These are phyloP conservation scores for Axilococcus clingmanii DNA, from an alignment of 139 green algal genomes.

Conservation along the genomic window DNA sequence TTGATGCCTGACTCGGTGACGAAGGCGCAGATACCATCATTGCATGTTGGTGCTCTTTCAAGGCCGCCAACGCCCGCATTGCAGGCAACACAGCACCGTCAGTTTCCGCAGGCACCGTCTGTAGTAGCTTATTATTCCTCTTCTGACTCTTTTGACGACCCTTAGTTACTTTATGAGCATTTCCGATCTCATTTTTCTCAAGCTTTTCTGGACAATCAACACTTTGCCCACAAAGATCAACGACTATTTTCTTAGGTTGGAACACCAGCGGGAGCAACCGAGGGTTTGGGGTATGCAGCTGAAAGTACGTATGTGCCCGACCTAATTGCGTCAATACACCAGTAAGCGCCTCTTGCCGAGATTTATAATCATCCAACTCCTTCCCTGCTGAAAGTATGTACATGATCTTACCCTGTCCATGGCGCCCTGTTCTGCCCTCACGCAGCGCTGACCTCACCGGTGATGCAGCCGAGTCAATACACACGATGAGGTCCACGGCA, in stretches of 20 bases:
- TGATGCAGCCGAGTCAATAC: constrained; percentile 71
- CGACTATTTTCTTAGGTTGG: constrained; percentile 5
- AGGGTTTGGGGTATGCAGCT: constrained; percentile 13
- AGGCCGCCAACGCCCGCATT: background rate
- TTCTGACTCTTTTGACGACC: constrained; percentile 1
- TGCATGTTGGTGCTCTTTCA: no score
- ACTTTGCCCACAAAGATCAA: background rate
- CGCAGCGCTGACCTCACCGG: constrained; percentile 76
- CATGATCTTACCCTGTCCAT: constrained; percentile 71
- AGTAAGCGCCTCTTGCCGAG: constrained; percentile 22
- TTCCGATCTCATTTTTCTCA: background rate
- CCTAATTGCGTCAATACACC: constrained; percentile 33
- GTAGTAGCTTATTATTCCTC: no score
- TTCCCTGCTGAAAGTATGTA: constrained; percentile 63
- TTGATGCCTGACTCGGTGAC: no score
- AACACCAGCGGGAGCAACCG: constrained; percentile 44
- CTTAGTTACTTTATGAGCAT: background rate
- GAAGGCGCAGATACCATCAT: no score
- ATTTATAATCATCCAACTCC: constrained; percentile 53
- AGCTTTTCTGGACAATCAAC: constrained; percentile 2
- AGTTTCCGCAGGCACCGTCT: background rate
- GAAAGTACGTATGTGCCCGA: constrained; percentile 16
- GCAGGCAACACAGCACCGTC: background rate
- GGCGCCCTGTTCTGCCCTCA: constrained; percentile 86
- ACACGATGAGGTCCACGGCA: constrained; percentile 89